Conservation (phyloP, 2,329 filamentous ascomycete species). For the Colletotrichum ledebouriae region DNA sequence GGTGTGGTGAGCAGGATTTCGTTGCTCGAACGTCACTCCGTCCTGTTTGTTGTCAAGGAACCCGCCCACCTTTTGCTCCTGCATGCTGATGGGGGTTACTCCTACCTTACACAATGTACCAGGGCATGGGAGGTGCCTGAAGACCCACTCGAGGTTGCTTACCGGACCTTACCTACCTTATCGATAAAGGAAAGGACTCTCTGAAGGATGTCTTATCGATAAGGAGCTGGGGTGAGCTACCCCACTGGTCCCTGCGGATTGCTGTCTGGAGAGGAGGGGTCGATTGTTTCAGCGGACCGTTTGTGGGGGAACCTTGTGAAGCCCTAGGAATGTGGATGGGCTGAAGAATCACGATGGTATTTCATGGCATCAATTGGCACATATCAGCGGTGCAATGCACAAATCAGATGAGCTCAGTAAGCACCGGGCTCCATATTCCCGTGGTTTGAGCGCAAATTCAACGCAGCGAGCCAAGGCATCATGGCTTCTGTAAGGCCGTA, state of each 20-base stretch:
- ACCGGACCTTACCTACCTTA: not conserved
- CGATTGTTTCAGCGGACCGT: slow-evolving; percentile 32
- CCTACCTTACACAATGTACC: not conserved
- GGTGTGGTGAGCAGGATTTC: slow-evolving; percentile 2
- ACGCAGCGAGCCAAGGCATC: not conserved
- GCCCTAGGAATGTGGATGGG: slow-evolving; percentile 19
- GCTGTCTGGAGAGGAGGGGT: slow-evolving; percentile 39
- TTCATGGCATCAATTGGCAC: slow-evolving; percentile 2
- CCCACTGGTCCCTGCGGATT: slow-evolving; percentile 5
- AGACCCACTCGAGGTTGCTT: slow-evolving; percentile 10
- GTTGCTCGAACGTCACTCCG: slow-evolving; percentile 3
- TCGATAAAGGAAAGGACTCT: slow-evolving; percentile 18
- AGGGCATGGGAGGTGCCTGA: not conserved
- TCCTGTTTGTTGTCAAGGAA: slow-evolving; percentile 21
- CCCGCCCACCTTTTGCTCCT: slow-evolving; percentile 2
- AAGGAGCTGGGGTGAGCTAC: slow-evolving; percentile 18
- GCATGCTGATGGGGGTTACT: not conserved
- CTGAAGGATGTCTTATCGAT: slow-evolving; percentile 31
- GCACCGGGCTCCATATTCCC: not conserved
- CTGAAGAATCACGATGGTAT: not conserved
- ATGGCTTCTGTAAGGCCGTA: not conserved
- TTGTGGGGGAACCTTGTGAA: slow-evolving; percentile 18
- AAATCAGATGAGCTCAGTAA: not conserved
- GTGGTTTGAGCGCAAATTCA: not conserved
- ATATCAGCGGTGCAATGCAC: not conserved